Evolutionary conservation across 345 rosid genomes (phyloP), one percentile per base, ranked within the genome.

Genomic region (Melastoma malabathricum): DNA sequence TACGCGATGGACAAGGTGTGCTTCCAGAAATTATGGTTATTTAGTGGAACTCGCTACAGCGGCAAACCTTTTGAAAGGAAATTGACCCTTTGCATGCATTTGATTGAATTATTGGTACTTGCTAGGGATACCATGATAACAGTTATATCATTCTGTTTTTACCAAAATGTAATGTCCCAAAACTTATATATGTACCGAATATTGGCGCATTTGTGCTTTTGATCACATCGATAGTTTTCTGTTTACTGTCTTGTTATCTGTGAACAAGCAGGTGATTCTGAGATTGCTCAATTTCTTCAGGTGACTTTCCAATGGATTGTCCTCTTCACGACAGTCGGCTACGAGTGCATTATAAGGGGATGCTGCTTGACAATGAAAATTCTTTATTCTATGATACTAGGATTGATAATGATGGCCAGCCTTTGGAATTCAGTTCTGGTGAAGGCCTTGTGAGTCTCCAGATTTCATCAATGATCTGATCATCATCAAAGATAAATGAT

Each of bases 231-330:
- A 34, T 34, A 6, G 41, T 34, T 34, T 5, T 48, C 25, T 1
- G 51, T 18, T 25, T 48, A 48, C 25, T 18, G 25, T 18, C 13
- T 48, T 18, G 25, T 18, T 18, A 14, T 48, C 41, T 9, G 41
- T 34, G 12, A 34, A 34, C 51, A 18, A 18, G 51, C 15, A 18
- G 51, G 27, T 55, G 13, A 45, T 59, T 1, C 17, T 56, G 17
- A 25, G 34, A 22, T 46, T 44, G 41, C 41, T 52, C 43, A 10
- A 45, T 47, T 54, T 57, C 53, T 54, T 59, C 64, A 92, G 98
- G 98, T 54, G 98, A 92, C 49, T 92, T 92, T 79, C 98, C 98
- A 3, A 92, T 92, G 95, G 97, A 87, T 72, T 84, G 94, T 57
- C 97, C 98, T 19, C 98, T 92, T 58, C 85, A 87, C 59, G 96